phyloP scores from a whole-genome alignment of 2,329 filamentous ascomycete genomes.

The Pseudonectria foliicola region DNA sequence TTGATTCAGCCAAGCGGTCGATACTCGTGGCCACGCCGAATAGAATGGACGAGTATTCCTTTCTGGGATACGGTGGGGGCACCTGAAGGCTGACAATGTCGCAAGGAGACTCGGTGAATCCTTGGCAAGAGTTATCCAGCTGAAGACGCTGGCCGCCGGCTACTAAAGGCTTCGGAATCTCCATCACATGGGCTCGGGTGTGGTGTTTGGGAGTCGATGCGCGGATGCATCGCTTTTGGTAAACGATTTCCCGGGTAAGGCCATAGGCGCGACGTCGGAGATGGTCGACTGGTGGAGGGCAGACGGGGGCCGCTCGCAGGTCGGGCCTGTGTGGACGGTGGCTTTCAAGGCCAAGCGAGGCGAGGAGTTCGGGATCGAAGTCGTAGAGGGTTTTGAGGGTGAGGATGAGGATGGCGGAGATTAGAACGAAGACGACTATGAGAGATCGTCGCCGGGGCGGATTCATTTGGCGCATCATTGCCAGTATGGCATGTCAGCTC shows the following conservation, averaged over 20 bases:
- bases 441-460: slow-evolving; percentile 4
- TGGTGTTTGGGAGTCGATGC: slow-evolving; percentile 26
- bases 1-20: slow-evolving; percentile 41
- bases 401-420: slow-evolving; percentile 4
- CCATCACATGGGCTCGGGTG: slow-evolving; percentile 31
- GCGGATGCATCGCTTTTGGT: slow-evolving; percentile 38
- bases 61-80: slow-evolving; percentile 34
- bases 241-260: slow-evolving; percentile 36
- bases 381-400: neutral
- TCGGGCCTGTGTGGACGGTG: slow-evolving; percentile 14
- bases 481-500: no score
- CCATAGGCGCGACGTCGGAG: slow-evolving; percentile 22
- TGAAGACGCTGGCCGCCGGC: slow-evolving; percentile 24
- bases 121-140: slow-evolving; percentile 20
- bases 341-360: slow-evolving; percentile 15
- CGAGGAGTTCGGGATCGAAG: slow-evolving; percentile 5
- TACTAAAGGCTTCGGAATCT: slow-evolving; percentile 32
- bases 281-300: slow-evolving; percentile 22
- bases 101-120: slow-evolving; percentile 20
- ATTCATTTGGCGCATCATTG: no score
- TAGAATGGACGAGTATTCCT: slow-evolving; percentile 42
- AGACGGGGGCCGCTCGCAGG: slow-evolving; percentile 14
- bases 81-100: slow-evolving; percentile 42
- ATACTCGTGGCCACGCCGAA: slow-evolving; percentile 52
- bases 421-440: slow-evolving; percentile 2